A percentile compares a stretch with the other conserved stretches of the same genome.
Conservation (phyloP, 2,329 filamentous ascomycete genomes). For the Neofusicoccum parvum region DNA sequence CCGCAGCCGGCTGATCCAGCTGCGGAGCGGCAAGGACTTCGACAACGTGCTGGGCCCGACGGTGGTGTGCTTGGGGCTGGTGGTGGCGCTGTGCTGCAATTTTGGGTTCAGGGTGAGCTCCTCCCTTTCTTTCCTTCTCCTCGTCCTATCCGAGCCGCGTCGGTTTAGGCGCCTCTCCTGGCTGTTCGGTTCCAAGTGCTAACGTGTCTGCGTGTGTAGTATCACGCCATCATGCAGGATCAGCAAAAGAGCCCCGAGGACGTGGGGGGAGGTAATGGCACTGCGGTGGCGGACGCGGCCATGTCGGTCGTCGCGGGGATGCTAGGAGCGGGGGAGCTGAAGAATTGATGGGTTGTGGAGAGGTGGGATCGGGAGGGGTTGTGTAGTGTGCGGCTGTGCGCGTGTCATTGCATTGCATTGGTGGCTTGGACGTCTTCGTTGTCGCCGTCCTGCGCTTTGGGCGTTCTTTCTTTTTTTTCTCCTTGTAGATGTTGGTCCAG, state of each 20-base stretch:
- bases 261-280: neutral
- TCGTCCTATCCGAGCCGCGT: no score
- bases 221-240: slow-evolving; percentile 10
- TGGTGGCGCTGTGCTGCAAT: slow-evolving; percentile 79
- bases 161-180: no score
- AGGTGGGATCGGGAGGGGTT: no score
- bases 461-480: no score
- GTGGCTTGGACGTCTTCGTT: no score
- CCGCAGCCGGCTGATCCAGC: slow-evolving; percentile 75
- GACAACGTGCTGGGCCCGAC: slow-evolving; percentile 86
- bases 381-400: no score
- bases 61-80: slow-evolving; percentile 77
- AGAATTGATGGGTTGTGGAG: neutral
- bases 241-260: neutral
- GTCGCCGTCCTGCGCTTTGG: no score
- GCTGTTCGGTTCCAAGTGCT: neutral
- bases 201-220: neutral
- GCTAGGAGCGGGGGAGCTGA: neutral
- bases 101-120: slow-evolving; percentile 71
- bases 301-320: neutral
- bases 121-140: neutral
- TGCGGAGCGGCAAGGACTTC: slow-evolving; percentile 88
- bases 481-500: neutral
- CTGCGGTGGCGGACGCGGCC: neutral
- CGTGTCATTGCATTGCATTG: no score